Evolutionary conservation across 2,329 filamentous ascomycete genomes (phyloP).

Genomic region (Berkeleyomyces basicola): DNA sequence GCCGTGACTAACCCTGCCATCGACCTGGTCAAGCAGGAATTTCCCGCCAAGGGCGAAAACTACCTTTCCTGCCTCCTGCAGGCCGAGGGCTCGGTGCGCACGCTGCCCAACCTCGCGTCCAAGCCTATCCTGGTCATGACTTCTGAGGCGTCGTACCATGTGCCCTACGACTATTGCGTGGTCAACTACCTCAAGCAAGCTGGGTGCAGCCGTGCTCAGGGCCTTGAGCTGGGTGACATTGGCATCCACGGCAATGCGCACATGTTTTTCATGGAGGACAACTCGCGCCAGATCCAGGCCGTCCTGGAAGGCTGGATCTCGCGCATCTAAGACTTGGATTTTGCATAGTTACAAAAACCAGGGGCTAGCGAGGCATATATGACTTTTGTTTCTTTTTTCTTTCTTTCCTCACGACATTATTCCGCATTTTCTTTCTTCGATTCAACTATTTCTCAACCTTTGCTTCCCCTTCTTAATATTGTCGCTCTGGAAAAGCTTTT

Average conservation of each 20-base stretch:
- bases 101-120: conserved; percentile 22
- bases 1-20: conserved; percentile 21
- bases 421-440: neutral
- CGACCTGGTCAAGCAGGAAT: conserved; percentile 21
- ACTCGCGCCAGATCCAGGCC: conserved; percentile 24
- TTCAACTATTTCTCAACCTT: too few relatives aligned
- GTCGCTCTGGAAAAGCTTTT: too few relatives aligned
- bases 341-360: too few relatives aligned
- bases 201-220: conserved; percentile 19
- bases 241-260: conserved; percentile 30
- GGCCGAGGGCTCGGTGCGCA: conserved; percentile 17
- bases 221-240: conserved; percentile 20
- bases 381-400: neutral
- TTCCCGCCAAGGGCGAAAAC: conserved; percentile 16
- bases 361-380: neutral
- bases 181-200: conserved; percentile 28
- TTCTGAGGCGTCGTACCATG: conserved; percentile 28
- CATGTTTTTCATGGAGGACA: conserved; percentile 33
- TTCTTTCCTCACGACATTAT: neutral
- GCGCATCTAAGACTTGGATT: neutral
- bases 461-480: too few relatives aligned
- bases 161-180: conserved; percentile 29
- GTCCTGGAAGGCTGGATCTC: conserved; percentile 11
- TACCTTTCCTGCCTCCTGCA: conserved; percentile 22
- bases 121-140: conserved; percentile 26